Percentiles rank a stretch among this genome's conserved stretches.
These are phyloP conservation scores for Entophlyctis luteolus DNA, from an alignment of 192 early-diverging fungal species.

Conservation along the genomic window DNA sequence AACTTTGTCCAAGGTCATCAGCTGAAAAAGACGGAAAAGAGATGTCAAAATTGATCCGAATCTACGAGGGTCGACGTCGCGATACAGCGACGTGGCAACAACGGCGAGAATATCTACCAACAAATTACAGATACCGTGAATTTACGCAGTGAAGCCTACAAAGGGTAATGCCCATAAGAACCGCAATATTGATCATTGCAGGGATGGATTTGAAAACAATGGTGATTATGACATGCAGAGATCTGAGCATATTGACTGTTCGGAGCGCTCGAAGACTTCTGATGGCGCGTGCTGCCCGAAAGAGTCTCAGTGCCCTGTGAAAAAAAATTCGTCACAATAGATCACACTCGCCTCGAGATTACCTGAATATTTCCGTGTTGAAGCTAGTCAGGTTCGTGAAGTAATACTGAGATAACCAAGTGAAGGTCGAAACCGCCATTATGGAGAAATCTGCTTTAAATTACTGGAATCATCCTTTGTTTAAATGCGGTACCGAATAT, in stretches of 20 bases:
- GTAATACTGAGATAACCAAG: constrained; percentile 27
- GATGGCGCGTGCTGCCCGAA: background rate
- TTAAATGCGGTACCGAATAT: constrained; percentile 24
- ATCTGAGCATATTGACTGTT: constrained; percentile 32
- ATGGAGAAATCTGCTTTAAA: constrained; percentile 25
- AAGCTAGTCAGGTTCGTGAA: constrained; percentile 14
- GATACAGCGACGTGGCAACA: constrained; percentile 25
- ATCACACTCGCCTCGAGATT: constrained; percentile 31
- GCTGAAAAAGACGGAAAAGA: constrained; percentile 31
- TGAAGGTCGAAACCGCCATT: constrained; percentile 12
- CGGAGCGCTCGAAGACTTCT: constrained; percentile 22
- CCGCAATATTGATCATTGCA: constrained; percentile 42
- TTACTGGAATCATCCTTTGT: background rate
- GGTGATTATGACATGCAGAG: constrained; percentile 36
- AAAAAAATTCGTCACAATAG: constrained; percentile 6
- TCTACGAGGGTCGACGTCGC: constrained; percentile 30
- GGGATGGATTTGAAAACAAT: constrained; percentile 39
- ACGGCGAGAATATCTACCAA: constrained; percentile 38
- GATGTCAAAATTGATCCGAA: constrained; percentile 30
- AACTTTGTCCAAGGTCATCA: constrained; percentile 32
- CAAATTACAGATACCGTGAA: background rate
- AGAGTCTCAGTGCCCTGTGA: background rate
- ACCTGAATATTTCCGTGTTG: constrained; percentile 27
- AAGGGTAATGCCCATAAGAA: constrained; percentile 25
- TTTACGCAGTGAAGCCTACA: constrained; percentile 18